These are phyloP conservation scores for Candida vartiovaarae DNA, from an alignment of 805 yeast species.

Conservation along the genomic window DNA sequence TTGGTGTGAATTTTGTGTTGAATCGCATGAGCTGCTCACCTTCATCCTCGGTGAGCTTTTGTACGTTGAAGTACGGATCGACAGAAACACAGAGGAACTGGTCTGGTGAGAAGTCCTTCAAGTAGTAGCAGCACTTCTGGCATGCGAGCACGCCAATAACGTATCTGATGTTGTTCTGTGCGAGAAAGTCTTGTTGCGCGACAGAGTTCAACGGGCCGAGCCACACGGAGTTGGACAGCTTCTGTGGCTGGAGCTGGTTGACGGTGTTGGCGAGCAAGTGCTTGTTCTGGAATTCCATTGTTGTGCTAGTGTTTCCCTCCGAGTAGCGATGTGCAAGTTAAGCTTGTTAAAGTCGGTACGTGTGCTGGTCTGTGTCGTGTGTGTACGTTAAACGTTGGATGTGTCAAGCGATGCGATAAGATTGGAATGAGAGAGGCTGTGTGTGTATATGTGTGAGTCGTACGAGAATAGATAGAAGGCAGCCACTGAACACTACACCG, in stretches of 20 bases:
- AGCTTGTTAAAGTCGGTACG: too few relatives aligned
- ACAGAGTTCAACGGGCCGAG: slow-evolving; percentile 40
- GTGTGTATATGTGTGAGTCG: background rate
- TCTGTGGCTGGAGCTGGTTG: slow-evolving; percentile 32
- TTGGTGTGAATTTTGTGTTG: slow-evolving; percentile 21
- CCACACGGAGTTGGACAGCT: slow-evolving; percentile 33
- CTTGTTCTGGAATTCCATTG: slow-evolving; percentile 21
- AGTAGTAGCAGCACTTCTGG: slow-evolving; percentile 25
- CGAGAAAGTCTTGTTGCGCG: slow-evolving; percentile 31
- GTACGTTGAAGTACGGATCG: slow-evolving; percentile 28
- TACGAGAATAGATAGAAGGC: background rate
- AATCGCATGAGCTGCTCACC: slow-evolving; percentile 22
- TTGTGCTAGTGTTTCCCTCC: background rate
- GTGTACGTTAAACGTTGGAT: background rate
- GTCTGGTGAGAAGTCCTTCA: slow-evolving; percentile 22
- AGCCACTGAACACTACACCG: too few relatives aligned
- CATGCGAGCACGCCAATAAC: slow-evolving; percentile 31
- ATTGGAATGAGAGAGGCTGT: background rate
- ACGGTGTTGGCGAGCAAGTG: slow-evolving; percentile 21
- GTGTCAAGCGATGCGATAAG: slow-evolving; percentile 1
- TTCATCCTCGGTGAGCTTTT: slow-evolving; percentile 23
- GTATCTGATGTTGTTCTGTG: slow-evolving; percentile 32
- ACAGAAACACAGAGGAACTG: slow-evolving; percentile 25
- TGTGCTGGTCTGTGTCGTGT: too few relatives aligned
- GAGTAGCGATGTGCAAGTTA: background rate